Evolutionary conservation across 1,139 yeast genomes (phyloP).

Genomic region (Sugiyamaella sp.): DNA sequence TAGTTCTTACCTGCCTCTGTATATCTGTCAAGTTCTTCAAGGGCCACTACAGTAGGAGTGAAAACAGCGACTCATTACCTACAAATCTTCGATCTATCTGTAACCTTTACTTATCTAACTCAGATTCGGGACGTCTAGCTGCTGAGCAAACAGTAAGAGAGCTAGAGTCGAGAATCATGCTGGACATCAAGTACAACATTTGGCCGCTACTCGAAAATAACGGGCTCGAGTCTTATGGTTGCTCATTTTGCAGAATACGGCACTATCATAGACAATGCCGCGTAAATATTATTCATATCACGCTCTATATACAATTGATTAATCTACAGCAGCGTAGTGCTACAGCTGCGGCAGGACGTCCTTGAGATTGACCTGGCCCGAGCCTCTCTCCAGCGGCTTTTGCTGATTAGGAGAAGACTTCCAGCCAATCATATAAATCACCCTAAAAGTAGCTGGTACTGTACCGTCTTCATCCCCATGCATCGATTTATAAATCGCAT

Average conservation of each 20-base stretch:
- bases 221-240: conserved; percentile 23
- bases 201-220: conserved; percentile 21
- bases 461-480: conserved; percentile 63
- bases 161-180: conserved; percentile 24
- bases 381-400: conserved; percentile 71
- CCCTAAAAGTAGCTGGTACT: conserved; percentile 63
- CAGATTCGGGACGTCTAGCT: conserved; percentile 10
- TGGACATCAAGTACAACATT: conserved; percentile 26
- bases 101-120: background rate
- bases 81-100: conserved; percentile 1
- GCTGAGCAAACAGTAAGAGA: conserved; percentile 18
- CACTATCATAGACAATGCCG: conserved; percentile 19
- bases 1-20: conserved; percentile 24
- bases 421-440: conserved; percentile 89
- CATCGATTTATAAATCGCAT: conserved; percentile 69
- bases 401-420: conserved; percentile 71
- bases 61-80: background rate
- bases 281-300: background rate
- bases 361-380: conserved; percentile 67
- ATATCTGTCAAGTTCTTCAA: conserved; percentile 26
- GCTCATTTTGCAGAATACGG: conserved; percentile 23
- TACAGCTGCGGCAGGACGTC: conserved; percentile 51
- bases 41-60: background rate
- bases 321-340: no score
- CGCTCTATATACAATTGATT: background rate